Evolutionary conservation across 345 rosid species (phyloP).

Genomic region (Euclidium syriacum): DNA sequence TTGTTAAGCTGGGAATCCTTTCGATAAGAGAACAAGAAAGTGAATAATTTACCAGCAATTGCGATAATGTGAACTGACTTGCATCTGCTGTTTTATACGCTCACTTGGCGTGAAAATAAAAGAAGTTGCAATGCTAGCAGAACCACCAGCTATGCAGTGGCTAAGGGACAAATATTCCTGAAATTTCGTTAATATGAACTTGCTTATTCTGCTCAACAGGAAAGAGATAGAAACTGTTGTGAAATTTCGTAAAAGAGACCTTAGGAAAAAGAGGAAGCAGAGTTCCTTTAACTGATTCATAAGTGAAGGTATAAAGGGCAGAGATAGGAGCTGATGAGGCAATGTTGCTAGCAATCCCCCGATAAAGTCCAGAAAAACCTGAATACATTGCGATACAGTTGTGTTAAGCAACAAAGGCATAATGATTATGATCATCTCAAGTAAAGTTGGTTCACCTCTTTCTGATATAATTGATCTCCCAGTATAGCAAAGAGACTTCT

Average conservation of each 20-base stretch:
- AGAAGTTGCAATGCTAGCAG: slow-evolving; percentile 87
- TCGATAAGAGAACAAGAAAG: not conserved
- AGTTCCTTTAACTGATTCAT: slow-evolving; percentile 78
- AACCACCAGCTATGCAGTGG: slow-evolving; percentile 91
- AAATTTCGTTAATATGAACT: slow-evolving; percentile 9
- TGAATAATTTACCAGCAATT: slow-evolving; percentile 60
- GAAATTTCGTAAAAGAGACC: slow-evolving; percentile 41
- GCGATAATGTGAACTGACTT: slow-evolving; percentile 78
- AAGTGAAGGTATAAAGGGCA: slow-evolving; percentile 81
- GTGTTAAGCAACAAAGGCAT: not conserved
- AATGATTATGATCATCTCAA: too few species aligned
- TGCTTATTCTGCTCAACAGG: not conserved
- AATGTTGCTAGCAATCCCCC: slow-evolving; percentile 82
- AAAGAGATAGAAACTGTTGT: not conserved
- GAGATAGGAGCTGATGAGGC: slow-evolving; percentile 93
- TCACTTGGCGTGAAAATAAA: slow-evolving; percentile 90
- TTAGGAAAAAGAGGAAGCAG: slow-evolving; percentile 74
- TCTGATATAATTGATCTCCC: slow-evolving; percentile 79
- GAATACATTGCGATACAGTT: slow-evolving; percentile 11
- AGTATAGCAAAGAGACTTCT: slow-evolving; percentile 55
- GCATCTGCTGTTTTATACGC: slow-evolving; percentile 93
- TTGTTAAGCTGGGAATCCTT: not conserved
- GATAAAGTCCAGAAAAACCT: slow-evolving; percentile 81
- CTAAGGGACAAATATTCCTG: slow-evolving; percentile 74
- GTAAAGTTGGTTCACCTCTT: slow-evolving; percentile 78